Evolutionary conservation across 208 protist genomes (phyloP).

Genomic region (Trichomonas tenax): DNA sequence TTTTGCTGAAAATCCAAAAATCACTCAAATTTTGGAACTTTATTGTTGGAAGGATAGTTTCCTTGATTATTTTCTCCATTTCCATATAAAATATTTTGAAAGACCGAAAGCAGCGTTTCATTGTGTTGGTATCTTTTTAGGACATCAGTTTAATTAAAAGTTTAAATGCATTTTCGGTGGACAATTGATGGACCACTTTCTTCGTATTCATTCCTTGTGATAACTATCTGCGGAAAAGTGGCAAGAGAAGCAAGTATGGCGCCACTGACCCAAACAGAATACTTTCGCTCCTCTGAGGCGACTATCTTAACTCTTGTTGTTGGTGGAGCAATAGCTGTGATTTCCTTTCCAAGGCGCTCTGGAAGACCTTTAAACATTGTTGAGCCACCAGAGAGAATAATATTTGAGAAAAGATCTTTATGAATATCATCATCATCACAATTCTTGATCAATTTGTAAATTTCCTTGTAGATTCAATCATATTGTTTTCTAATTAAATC

Average conservation of each 20-base stretch:
- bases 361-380: constrained; percentile 25
- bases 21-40: too few species aligned
- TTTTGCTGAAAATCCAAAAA: too few species aligned
- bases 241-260: constrained; percentile 28
- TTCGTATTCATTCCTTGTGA: constrained; percentile 33
- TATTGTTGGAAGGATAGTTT: neutral
- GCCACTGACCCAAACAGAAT: constrained; percentile 32
- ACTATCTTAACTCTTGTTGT: constrained; percentile 31
- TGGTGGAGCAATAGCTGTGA: constrained; percentile 25
- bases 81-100: too few species aligned
- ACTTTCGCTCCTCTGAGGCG: constrained; percentile 28
- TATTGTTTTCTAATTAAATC: constrained; percentile 25
- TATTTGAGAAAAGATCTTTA: constrained; percentile 24
- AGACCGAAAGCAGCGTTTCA: too few species aligned
- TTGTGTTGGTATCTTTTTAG: neutral
- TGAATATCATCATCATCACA: constrained; percentile 27
- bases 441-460: constrained; percentile 29
- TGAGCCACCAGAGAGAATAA: constrained; percentile 30
- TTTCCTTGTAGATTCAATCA: constrained; percentile 12
- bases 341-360: constrained; percentile 37
- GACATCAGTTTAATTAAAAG: neutral
- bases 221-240: constrained; percentile 38
- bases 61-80: neutral
- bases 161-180: constrained; percentile 29
- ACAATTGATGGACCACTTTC: constrained; percentile 30